Conservation (phyloP, 129 eudicot species). For the Flaveria bidentis region DNA sequence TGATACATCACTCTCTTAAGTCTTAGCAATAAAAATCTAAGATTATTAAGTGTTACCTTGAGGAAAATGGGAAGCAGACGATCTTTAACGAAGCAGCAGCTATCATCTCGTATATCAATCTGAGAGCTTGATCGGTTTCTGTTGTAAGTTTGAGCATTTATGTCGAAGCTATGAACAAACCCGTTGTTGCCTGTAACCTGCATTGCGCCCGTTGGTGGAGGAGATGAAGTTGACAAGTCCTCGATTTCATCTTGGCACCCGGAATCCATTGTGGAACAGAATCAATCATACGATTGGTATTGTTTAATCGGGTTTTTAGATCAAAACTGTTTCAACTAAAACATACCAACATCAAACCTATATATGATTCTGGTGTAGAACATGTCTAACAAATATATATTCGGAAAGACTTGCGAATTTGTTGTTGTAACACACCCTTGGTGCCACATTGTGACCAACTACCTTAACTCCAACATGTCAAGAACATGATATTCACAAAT, state of each 20-base stretch:
- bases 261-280: constrained; percentile 44
- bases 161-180: constrained; percentile 56
- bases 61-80: constrained; percentile 83
- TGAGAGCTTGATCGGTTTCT: constrained; percentile 59
- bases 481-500: constrained; percentile 43
- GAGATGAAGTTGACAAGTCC: constrained; percentile 49
- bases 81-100: constrained; percentile 37
- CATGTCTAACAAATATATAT: constrained; percentile 36
- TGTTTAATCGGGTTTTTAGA: constrained; percentile 28
- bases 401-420: constrained; percentile 27
- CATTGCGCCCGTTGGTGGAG: constrained; percentile 54
- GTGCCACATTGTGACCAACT: constrained; percentile 41
- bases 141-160: constrained; percentile 56
- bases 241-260: constrained; percentile 61
- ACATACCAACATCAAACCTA: constrained; percentile 48
- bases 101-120: constrained; percentile 65
- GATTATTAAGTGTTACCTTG: constrained; percentile 45
- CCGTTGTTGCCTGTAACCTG: constrained; percentile 64
- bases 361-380: constrained; percentile 42
- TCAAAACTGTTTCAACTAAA: constrained; percentile 38
- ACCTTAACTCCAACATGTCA: constrained; percentile 45
- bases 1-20: too few relatives aligned
- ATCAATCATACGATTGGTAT: constrained; percentile 1
- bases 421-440: constrained; percentile 61
- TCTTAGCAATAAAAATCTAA: too few relatives aligned